Evolutionary conservation across 1,139 yeast genomes (phyloP), one percentile per base, ranked within the genome.

Genomic region (Saccharomyces hybrid): DNA sequence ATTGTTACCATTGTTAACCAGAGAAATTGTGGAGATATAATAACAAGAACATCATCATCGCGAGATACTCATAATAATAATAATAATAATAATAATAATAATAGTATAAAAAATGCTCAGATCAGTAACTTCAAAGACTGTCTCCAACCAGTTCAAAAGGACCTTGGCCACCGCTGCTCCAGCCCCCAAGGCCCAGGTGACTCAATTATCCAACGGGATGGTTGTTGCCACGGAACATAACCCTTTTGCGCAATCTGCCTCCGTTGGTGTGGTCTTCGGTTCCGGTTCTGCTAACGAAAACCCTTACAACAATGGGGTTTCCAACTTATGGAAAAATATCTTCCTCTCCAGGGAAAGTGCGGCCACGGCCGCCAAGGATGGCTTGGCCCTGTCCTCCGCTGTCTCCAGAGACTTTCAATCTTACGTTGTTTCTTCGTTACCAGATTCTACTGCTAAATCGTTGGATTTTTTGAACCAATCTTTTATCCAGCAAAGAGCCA

Each of bases 241-340:
- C 71, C 78, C 84, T 50, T 65, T 72, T 58, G 82, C 86, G 58
- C 68, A 77, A 56, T 70, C 82, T 34, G 76, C 88, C 47, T 76
- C 88, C 44, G 77, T 86, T 61, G 93, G 93, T 71, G 72, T 86
- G 55, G 86, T 78, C 71, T 75, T 78, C 67, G 86, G 85, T 60
- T 87, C 89, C 53, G 95, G 95, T 70, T 83, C 91, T 53, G 78
- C 90, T 71, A 73, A 86, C 53, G 95, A 86, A 73, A 86, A 84
- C 73, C 78, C 87, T 53, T 85, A 82, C 79, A 83, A 83, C 75
- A 86, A 86, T 64, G 95, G 95, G 80, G 80, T 84, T 55, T 79
- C 91, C 54, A 81, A 86, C 59, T 75, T 86, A 66, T 76, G 84
- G 62, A 73, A 86, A 70, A 74, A 77, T 61, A 71, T 79, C 44